Conservation (phyloP, 768 basidiomycete genomes). For the Punctularia strigosozonata region DNA sequence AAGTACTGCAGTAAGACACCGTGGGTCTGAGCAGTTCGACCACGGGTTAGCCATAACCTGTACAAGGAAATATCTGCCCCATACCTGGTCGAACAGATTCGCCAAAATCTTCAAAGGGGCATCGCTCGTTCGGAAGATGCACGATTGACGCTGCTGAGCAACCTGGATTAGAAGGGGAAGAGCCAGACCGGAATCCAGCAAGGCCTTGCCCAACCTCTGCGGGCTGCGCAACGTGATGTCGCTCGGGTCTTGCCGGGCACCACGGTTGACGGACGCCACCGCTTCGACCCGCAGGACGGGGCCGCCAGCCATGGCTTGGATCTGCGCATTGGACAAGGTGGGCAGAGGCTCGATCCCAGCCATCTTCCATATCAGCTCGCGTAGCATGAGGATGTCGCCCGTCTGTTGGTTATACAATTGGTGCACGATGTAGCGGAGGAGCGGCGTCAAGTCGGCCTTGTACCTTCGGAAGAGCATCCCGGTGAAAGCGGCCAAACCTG, state of each 20-base stretch:
- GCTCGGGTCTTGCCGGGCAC: conserved; percentile 56
- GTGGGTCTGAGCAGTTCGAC: conserved; percentile 69
- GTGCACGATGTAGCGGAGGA: conserved; percentile 86
- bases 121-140: conserved; percentile 62
- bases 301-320: conserved; percentile 86
- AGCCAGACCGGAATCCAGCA: conserved; percentile 66
- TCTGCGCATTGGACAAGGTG: conserved; percentile 79
- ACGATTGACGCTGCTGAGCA: conserved; percentile 82
- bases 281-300: conserved; percentile 80
- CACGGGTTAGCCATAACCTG: too few species aligned
- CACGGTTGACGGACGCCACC: conserved; percentile 67
- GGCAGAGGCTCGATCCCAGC: conserved; percentile 87
- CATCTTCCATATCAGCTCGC: conserved; percentile 92
- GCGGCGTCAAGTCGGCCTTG: conserved; percentile 68
- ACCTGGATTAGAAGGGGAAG: conserved; percentile 85
- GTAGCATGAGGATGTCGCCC: conserved; percentile 84
- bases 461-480: conserved; percentile 88
- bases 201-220: conserved; percentile 48
- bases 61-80: conserved; percentile 20
- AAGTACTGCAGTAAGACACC: conserved; percentile 88
- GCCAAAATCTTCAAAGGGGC: conserved; percentile 80
- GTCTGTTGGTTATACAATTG: conserved; percentile 76
- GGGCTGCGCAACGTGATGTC: conserved; percentile 58
- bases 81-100: conserved; percentile 78
- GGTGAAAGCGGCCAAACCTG: conserved; percentile 87